phyloP scores from a whole-genome alignment of 2,329 filamentous ascomycete species.

The Fusarium pseudocircinatum region DNA sequence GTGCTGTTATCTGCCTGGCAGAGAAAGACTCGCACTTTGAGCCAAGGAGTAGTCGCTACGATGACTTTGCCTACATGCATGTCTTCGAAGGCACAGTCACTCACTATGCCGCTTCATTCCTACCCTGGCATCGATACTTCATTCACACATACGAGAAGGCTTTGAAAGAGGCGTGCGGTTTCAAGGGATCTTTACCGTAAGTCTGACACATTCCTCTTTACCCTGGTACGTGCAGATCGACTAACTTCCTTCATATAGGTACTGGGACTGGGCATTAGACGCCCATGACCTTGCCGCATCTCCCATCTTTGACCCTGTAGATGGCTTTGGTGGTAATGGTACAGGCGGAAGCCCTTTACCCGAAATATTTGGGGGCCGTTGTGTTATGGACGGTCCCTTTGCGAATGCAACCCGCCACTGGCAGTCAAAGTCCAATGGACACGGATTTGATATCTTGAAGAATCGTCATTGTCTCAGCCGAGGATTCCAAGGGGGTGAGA shows the following conservation, averaged over 20 bases:
- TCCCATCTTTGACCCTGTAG: neutral
- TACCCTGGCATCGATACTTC: neutral
- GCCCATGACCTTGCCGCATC: neutral
- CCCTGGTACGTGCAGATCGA: fast-evolving
- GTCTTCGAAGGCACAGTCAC: neutral
- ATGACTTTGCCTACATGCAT: neutral
- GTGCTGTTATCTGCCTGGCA: neutral
- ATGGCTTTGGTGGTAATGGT: neutral
- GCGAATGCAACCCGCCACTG: neutral
- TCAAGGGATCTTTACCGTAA: neutral
- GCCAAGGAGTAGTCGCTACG: neutral
- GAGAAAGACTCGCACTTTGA: neutral
- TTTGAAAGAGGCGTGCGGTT: neutral
- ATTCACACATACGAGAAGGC: neutral
- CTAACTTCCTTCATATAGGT: neutral
- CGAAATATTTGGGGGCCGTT: neutral
- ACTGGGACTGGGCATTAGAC: neutral
- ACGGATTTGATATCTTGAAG: neutral
- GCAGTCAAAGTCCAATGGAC: neutral
- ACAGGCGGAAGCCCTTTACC: neutral
- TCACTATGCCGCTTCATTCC: neutral
- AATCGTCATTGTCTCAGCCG: neutral
- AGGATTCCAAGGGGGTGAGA: neutral
- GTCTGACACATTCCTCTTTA: neutral
- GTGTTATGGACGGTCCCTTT: neutral